Evolutionary conservation across 495 filamentous ascomycete genomes (phyloP).

Genomic region (Aspergillus biplanus): DNA sequence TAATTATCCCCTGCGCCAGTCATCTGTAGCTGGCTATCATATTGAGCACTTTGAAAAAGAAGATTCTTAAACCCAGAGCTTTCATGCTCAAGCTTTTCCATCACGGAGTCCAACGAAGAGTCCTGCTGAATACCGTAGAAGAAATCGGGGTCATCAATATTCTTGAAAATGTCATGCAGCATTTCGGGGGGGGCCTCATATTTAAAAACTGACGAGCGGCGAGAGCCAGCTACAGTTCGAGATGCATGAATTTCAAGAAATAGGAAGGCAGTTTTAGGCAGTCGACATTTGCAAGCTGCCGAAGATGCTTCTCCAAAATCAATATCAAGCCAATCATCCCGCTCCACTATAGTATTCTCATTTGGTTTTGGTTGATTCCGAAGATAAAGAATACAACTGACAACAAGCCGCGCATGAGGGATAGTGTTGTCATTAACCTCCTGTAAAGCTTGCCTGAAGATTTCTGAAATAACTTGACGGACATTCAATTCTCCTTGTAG

Average conservation of each 20-base stretch:
- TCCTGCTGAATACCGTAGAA: constrained; percentile 92
- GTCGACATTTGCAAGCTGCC: constrained; percentile 78
- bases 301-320: constrained; percentile 72
- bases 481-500: constrained; percentile 32
- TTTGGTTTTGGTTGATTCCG: constrained; percentile 75
- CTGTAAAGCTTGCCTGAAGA: constrained; percentile 42
- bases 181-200: constrained; percentile 65
- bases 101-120: constrained; percentile 72
- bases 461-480: constrained; percentile 46
- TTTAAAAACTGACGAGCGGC: constrained; percentile 67
- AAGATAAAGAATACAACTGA: constrained; percentile 85
- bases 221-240: constrained; percentile 56
- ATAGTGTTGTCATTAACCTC: constrained; percentile 39
- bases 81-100: constrained; percentile 89
- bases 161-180: constrained; percentile 79
- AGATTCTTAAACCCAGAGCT: constrained; percentile 84
- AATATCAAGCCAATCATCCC: constrained; percentile 83
- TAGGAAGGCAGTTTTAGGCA: constrained; percentile 84
- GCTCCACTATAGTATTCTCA: constrained; percentile 77
- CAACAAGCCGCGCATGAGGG: constrained; percentile 61
- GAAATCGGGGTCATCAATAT: constrained; percentile 92
- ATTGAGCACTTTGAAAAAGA: constrained; percentile 87
- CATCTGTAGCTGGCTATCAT: constrained; percentile 77
- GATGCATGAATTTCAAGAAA: constrained; percentile 76
- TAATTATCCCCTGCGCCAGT: constrained; percentile 52